Evolutionary conservation across 73 alveolate species (phyloP), one percentile per base, ranked within the genome.

Genomic region (Breviolum minutum): DNA sequence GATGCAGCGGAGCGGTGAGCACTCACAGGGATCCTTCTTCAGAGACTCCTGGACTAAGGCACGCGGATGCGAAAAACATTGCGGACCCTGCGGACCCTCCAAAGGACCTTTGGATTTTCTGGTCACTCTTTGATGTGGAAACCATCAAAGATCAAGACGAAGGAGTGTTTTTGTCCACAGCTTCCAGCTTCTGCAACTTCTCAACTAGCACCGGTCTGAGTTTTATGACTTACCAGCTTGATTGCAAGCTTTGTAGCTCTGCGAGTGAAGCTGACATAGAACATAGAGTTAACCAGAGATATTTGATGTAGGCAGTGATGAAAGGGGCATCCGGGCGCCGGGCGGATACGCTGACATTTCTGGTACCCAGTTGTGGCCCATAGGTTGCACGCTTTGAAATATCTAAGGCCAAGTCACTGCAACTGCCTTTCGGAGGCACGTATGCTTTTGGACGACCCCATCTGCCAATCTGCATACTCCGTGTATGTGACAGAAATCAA

Each of bases 81-180:
- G 73, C 76, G 92, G 73, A 80, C 88, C 88, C 76, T 83, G 54
- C 54, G 54, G 54, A 40, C 54, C 77, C 77, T 68, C 77, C 77
- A 68, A 68, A 68, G 77, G 77, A 68, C n/a, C 77, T 68, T 68
- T 14, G n/a, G 24, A 68, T 22, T 68, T 68, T 14, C 77, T 17
- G 24, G 77, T 68, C 54, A 40, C 54, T 2, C 77, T 68, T 14
- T 68, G 77, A 68, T 68, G 77, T 68, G 17, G 54, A 40, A 68
- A 22, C 77, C 77, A 68, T 74, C 61, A 22, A 54, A 83, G 92
- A 62, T 22, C 76, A n/a, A 30, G 22, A 8, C 2, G 40, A 13
- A 80, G 90, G 90, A 81, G 90, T 40, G 76, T 60, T 2, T 61
- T 83, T 74, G 92, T 83, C 92, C 92, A 48, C 92, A 83, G 73